phyloP scores from a whole-genome alignment of 441 rosid genomes.

The Breynia disticha region DNA sequence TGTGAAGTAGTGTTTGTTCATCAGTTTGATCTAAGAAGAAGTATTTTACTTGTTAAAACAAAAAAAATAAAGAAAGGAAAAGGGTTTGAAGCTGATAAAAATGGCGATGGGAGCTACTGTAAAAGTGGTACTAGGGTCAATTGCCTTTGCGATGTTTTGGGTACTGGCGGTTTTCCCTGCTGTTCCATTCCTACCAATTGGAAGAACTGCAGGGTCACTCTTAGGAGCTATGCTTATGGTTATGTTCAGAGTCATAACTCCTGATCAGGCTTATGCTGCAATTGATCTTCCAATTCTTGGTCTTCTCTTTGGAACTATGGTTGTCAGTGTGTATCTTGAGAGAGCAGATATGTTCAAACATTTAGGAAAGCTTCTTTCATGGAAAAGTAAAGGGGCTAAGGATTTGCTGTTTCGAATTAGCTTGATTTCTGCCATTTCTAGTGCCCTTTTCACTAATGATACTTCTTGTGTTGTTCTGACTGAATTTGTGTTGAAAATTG shows the following conservation, averaged over 20 bases:
- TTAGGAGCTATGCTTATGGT: conserved; percentile 86
- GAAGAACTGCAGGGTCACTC: conserved; percentile 84
- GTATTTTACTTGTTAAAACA: too few relatives aligned
- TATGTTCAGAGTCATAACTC: conserved; percentile 51
- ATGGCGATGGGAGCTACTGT: conserved; percentile 45
- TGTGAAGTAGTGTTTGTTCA: too few relatives aligned
- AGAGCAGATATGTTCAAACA: conserved; percentile 72
- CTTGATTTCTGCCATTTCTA: conserved; percentile 63
- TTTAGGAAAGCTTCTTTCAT: conserved; percentile 55
- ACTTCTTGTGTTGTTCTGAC: conserved; percentile 70
- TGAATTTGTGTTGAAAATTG: conserved; percentile 62
- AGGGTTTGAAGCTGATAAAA: background rate
- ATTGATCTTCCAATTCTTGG: conserved; percentile 81
- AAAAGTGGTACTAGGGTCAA: conserved; percentile 48
- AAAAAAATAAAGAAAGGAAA: too few relatives aligned
- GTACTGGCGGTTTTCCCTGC: conserved; percentile 76
- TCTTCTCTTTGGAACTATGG: conserved; percentile 89
- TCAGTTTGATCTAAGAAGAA: too few relatives aligned
- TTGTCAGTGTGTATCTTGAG: conserved; percentile 68
- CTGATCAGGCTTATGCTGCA: conserved; percentile 67
- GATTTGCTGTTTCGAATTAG: conserved; percentile 63
- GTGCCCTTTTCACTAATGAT: conserved; percentile 86
- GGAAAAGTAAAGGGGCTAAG: conserved; percentile 64
- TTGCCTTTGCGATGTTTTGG: conserved; percentile 74
- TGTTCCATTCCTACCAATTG: conserved; percentile 63